Conservation (phyloP, 2,329 filamentous ascomycete species). For the Penicillium vulpinum region DNA sequence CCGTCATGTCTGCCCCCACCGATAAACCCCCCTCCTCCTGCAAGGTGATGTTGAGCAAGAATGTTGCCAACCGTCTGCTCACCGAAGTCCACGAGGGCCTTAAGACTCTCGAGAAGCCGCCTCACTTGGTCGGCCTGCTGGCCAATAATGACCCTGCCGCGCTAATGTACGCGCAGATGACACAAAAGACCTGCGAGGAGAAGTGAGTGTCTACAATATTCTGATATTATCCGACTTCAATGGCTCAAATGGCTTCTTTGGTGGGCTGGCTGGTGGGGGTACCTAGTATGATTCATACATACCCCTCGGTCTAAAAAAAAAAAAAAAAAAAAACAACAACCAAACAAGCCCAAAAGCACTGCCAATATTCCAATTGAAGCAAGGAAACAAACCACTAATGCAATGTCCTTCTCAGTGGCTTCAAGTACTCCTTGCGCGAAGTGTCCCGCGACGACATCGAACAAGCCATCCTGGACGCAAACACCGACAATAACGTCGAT, state of each 20-base stretch:
- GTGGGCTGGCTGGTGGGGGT: slow-evolving; percentile 15
- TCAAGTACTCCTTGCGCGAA: slow-evolving; percentile 80
- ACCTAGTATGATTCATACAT: slow-evolving; percentile 24
- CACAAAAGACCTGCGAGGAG: slow-evolving; percentile 91
- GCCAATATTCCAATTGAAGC: neutral
- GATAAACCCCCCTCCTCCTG: slow-evolving; percentile 55
- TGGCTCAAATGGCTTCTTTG: slow-evolving; percentile 6
- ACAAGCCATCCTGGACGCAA: slow-evolving; percentile 82
- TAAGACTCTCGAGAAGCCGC: slow-evolving; percentile 68
- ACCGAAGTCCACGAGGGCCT: slow-evolving; percentile 75
- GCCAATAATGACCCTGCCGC: slow-evolving; percentile 90
- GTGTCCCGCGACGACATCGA: slow-evolving; percentile 87
- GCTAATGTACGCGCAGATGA: slow-evolving; percentile 94
- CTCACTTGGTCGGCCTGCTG: slow-evolving; percentile 85
- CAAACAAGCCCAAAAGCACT: neutral
- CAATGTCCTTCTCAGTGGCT: slow-evolving; percentile 62
- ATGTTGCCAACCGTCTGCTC: slow-evolving; percentile 79
- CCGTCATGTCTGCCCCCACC: slow-evolving; percentile 35
- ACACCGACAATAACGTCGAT: slow-evolving; percentile 73
- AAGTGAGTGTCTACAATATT: slow-evolving; percentile 65
- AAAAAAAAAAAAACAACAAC: neutral
- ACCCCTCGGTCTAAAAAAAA: slow-evolving; percentile 23
- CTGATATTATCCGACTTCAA: slow-evolving; percentile 9
- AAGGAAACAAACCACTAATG: slow-evolving; percentile 21
- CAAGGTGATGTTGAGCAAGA: slow-evolving; percentile 88